These are phyloP conservation scores for Wickerhamiella alocasiicola DNA, from an alignment of 805 yeast genomes.

Conservation along the genomic window DNA sequence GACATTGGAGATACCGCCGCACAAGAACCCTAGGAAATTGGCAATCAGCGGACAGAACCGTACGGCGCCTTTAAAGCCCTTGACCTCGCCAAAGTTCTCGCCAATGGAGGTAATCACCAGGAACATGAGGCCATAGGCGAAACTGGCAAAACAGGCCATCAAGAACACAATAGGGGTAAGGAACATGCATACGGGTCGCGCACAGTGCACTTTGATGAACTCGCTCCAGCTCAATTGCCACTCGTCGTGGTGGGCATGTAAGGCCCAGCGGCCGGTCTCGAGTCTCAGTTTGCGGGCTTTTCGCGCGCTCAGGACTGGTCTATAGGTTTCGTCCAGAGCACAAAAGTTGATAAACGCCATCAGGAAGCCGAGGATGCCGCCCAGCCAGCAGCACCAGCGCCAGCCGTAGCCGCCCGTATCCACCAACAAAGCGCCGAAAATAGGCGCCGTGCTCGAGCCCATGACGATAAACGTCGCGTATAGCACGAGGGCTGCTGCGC, in stretches of 20 bases:
- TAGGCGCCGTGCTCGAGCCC: slow-evolving; percentile 37
- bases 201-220: slow-evolving; percentile 55
- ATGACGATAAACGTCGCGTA: slow-evolving; percentile 38
- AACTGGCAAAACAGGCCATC: slow-evolving; percentile 33
- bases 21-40: slow-evolving; percentile 25
- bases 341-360: slow-evolving; percentile 31
- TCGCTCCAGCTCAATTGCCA: slow-evolving; percentile 58
- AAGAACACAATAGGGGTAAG: slow-evolving; percentile 35
- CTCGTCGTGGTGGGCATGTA: slow-evolving; percentile 89
- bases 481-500: slow-evolving; percentile 42
- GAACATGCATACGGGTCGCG: slow-evolving; percentile 70
- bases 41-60: slow-evolving; percentile 27
- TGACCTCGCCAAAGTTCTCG: slow-evolving; percentile 24
- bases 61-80: slow-evolving; percentile 27
- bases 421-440: slow-evolving; percentile 29
- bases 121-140: slow-evolving; percentile 35
- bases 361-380: slow-evolving; percentile 32
- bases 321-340: slow-evolving; percentile 29
- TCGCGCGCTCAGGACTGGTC: slow-evolving; percentile 39
- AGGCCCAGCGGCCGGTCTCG: slow-evolving; percentile 64
- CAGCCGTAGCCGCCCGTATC: slow-evolving; percentile 36
- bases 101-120: slow-evolving; percentile 33
- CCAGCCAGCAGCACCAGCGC: slow-evolving; percentile 47
- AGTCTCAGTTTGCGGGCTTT: slow-evolving; percentile 57
- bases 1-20: slow-evolving; percentile 27